Evolutionary conservation across 306 rosid genomes (phyloP).

Genomic region (Amphicarpaea edgeworthii): DNA sequence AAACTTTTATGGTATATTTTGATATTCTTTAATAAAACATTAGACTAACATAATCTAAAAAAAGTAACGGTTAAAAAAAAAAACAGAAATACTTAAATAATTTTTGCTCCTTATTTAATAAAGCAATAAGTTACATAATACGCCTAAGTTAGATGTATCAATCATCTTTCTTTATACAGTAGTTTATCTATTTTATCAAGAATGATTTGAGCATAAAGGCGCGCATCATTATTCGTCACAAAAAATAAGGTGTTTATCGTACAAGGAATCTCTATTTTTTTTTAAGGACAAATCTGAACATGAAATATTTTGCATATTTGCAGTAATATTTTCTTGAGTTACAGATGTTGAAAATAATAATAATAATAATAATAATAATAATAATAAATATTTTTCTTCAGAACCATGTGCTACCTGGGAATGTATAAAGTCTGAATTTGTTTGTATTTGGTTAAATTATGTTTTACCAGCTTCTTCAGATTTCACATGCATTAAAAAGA

Average conservation of each 20-base stretch:
- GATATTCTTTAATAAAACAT: too few species aligned
- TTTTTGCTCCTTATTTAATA: too few species aligned
- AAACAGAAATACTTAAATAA: too few species aligned
- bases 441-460: background rate
- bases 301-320: constrained; percentile 9
- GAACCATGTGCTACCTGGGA: constrained; percentile 29
- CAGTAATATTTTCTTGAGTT: background rate
- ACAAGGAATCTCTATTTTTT: background rate
- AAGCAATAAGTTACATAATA: too few species aligned
- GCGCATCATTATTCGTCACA: background rate
- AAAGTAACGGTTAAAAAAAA: too few species aligned
- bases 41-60: too few species aligned
- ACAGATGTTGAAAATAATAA: background rate
- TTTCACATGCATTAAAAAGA: background rate
- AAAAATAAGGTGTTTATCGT: background rate
- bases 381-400: background rate
- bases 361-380: background rate
- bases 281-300: background rate
- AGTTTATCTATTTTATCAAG: background rate
- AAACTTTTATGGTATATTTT: too few species aligned
- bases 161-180: background rate
- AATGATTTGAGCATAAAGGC: background rate
- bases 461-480: background rate
- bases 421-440: constrained; percentile 29
- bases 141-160: background rate